Base-by-base conservation (phyloP, 78 protist species). In the Ministeria vibrans region DNA sequence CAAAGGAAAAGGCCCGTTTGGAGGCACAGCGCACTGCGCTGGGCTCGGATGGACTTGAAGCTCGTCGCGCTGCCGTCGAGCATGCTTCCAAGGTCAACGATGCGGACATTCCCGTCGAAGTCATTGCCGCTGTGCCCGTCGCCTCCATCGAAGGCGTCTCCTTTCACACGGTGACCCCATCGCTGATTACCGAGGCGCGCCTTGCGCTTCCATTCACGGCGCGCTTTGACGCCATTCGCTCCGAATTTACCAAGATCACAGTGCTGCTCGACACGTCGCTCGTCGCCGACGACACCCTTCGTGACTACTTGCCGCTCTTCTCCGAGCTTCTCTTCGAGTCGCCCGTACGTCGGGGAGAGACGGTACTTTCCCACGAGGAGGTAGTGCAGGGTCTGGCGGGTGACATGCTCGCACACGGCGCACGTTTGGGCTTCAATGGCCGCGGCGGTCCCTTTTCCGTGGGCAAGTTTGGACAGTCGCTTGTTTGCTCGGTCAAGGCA, bases 291-390 rank as follows among this genome's bases (percentile, higher is more conserved):
- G n/a, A n/a, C 62, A 44, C 69, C 27, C 63, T 84, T 4, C 75
- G 88, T 27, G 63, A 2, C 43, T 73, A 73, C 38, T 42, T 84
- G 36, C 71, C 74, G 77, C 45, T 84, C 44, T 79, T n/a, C 46
- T n/a, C 27, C 11, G 75, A 71, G 25, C 39, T 78, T 7, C 34
- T 84, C 15, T 45, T 51, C 30, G 64, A 75, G 70, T 49, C 73
- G 20, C 34, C 34, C 25, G 64, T 59, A 9, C 11, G 32, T 22
- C 64, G 64, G 22, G 51, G 45, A 22, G 79, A 63, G 7, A 36
- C 28, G 45, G 22, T 32, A 1, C 38, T 83, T 2, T 22, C 43
- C 28, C 78, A 87, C 82, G 82, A 78, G 38, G 51, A 77, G 44
- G 55, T 87, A 0, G 77, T 78, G 30, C 25, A 45, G 9, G 28